Evolutionary conservation across 2,329 filamentous ascomycete genomes (phyloP), one percentile per base, ranked within the genome.

Genomic region (Rhinocladiella mackenziei): DNA sequence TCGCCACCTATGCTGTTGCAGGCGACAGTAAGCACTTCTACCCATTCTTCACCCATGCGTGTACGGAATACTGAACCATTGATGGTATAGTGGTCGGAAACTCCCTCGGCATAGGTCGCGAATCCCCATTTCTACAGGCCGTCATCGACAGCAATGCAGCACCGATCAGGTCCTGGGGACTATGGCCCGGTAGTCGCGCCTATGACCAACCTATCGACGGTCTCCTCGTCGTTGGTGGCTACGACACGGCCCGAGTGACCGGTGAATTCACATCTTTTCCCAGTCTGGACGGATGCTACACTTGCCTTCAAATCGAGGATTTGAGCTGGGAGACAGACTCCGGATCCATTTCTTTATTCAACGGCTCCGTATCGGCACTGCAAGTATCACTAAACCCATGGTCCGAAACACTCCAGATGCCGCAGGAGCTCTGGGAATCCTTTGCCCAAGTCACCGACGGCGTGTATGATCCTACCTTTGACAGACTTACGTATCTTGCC

Each of bases 91-190:
- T n/a, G n/a, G n/a, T n/a, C n/a, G n/a, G n/a, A n/a, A n/a, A n/a
- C n/a, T n/a, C n/a, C n/a, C 42, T 54, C 5, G 41, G 41, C 3
- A 20, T 54, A 13, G 51, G 51, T 9, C 14, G 23, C n/a, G 48
- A 49, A 28, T 51, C 48, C n/a, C 44, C 38, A 8, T 51, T 54
- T 23, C 35, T 54, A 3, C 25, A 38, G n/a, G 39, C 34, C 19
- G 33, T 35, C 9, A 33, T 51, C 35, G 30, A 42, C 3, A 29
- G n/a, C n/a, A 30, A 19, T 19, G 8, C 36, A 17, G 42, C 42
- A n/a, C 48, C 51, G 8, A 44, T 45, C 3, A 22, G 22, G 19
- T 45, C 45, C 11, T 49, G 39, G 38, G 45, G 48, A n/a, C 31
- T 54, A 13, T 54, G 46, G 34, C n/a, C 39, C 17, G 51, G 51